Conservation (phyloP, 257 asterid genomes). For the Salvia miltiorrhiza region DNA sequence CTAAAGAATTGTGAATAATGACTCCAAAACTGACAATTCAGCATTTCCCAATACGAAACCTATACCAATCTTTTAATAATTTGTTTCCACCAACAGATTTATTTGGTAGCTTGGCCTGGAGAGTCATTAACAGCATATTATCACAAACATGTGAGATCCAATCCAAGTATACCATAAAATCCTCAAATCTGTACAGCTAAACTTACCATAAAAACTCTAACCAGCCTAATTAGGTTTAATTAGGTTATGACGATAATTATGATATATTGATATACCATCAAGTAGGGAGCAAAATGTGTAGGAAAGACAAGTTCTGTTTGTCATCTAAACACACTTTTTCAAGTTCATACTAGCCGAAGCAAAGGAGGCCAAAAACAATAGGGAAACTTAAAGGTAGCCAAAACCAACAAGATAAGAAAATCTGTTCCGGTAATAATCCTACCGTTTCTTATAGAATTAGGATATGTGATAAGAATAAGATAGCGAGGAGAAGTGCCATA, state of each 20-base stretch:
- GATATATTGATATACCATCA: too few species aligned
- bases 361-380: neutral
- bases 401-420: slow-evolving; percentile 35
- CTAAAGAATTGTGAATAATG: too few species aligned
- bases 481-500: slow-evolving; percentile 48
- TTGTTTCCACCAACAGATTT: too few species aligned
- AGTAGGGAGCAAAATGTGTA: neutral
- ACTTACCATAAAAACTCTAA: neutral
- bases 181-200: neutral
- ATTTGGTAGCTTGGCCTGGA: too few species aligned
- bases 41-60: too few species aligned
- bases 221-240: neutral
- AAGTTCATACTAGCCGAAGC: neutral
- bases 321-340: neutral
- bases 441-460: slow-evolving; percentile 42
- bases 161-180: neutral
- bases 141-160: neutral
- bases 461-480: slow-evolving; percentile 77
- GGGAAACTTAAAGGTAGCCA: neutral
- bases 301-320: neutral
- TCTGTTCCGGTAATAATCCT: slow-evolving; percentile 91
- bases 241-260: neutral
- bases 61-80: too few species aligned
- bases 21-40: too few species aligned
- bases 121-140: too few species aligned